Evolutionary conservation across 345 rosid species (phyloP), one percentile per base, ranked within the genome.

Genomic region (Populus davidiana): DNA sequence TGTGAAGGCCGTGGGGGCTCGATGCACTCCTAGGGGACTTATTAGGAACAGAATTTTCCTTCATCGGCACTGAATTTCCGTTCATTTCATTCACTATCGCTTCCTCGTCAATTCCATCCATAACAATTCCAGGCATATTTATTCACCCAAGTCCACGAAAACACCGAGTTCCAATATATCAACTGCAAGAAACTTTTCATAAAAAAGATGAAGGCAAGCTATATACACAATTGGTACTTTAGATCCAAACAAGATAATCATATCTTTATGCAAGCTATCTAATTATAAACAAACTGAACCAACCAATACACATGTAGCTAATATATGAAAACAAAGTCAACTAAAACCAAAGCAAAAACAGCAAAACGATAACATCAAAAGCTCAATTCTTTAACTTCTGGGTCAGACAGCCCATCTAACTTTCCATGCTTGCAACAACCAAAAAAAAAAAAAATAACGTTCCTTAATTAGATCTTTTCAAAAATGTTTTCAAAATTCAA

Each of bases 41-140:
- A 44, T 78, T 77, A 11, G 79, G 79, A 29, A 69, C 80, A 11
- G 84, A 77, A 71, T 77, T 86, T 68, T 85, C 91, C 85, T 88
- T 88, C 25, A 74, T 6, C 23, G 81, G 71, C 13, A 74, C 50
- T 18, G 86, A 67, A 76, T 75, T 82, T 44, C 80, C 90, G 54
- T 87, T 78, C 70, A 44, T 67, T 72, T 78, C 93, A 63, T 77
- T 74, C 35, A 79, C 74, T 39, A 41, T 71, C 16, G 50, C 85
- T 77, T 82, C 89, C 81, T 79, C 89, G 64, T 44, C 74, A 59
- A 81, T 82, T 81, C 85, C 90, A 74, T 87, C 93, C 82, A 85
- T 76, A 5, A 80, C 83, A 75, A 91, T 84, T 61, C 90, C 92
- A 67, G 91, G 90, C 92, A 89, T 88, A 52, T 35, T 79, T 70